Conservation (phyloP, 257 asterid species). For the Solanum sejunctum region DNA sequence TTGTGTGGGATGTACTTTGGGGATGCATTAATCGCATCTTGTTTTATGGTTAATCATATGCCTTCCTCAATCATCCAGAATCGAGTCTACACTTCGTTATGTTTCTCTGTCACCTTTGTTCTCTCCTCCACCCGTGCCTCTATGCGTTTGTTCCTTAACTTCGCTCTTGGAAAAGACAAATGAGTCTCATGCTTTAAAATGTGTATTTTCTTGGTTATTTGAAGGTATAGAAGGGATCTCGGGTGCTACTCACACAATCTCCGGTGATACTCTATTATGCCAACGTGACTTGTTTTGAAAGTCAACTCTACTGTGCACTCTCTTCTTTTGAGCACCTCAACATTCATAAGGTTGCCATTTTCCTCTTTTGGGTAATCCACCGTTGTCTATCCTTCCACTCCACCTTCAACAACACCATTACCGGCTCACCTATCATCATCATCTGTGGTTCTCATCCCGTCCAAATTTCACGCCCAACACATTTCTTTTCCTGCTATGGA, state of each 20-base stretch:
- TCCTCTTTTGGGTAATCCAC: not conserved
- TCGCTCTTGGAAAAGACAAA: not conserved
- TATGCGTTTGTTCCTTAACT: not conserved
- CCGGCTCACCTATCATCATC: not conserved
- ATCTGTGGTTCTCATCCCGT: not conserved
- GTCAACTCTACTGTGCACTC: not conserved
- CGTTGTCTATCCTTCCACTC: not conserved
- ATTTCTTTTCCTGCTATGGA: not conserved
- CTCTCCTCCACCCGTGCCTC: not conserved
- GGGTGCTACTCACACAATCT: not conserved
- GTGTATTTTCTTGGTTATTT: not conserved
- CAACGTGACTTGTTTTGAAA: not conserved
- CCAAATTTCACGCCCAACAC: not conserved
- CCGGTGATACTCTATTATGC: not conserved
- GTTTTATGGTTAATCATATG: not conserved
- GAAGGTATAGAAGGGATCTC: not conserved
- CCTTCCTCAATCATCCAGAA: not conserved
- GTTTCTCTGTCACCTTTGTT: not conserved
- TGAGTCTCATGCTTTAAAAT: not conserved
- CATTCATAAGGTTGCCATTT: not conserved
- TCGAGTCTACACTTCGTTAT: not conserved
- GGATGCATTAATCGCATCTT: not conserved
- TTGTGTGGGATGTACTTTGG: not conserved
- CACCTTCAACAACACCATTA: not conserved
- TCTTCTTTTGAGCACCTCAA: not conserved